Evolutionary conservation across 257 asterid genomes (phyloP), one percentile per base, ranked within the genome.

Genomic region (Gynochthodes officinalis): DNA sequence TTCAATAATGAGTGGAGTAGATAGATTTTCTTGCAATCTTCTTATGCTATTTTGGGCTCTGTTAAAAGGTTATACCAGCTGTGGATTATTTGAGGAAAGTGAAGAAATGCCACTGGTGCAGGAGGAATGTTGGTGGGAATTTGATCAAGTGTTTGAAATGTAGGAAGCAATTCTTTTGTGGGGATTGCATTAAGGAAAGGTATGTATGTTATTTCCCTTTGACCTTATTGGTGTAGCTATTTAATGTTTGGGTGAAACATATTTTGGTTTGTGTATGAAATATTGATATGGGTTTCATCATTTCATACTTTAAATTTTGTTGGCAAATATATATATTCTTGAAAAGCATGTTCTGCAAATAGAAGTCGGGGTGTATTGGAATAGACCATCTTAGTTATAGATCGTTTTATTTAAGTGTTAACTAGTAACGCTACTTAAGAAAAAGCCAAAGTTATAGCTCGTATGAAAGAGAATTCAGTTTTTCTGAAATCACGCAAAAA

Each of bases 81-180:
- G 91, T 78, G 52, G 83, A 80, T 77, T 81, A 72, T 69, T 70
- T 78, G 84, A 90, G 83, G 93, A 87, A 75, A 72, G 79, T 69
- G 87, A 86, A 75, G 91, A 89, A 86, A 76, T 95, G 98, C 69
- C 99, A 95, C 78, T 95, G 97, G 97, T 95, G 98, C 83, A 88
- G 88, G 79, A 88, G 80, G 69, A 84, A 80, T 64, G 80, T 76
- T 37, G 54, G 73, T 25, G 81, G 84, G 54, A 65, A 80, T 78
- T 80, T 92, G 79, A 86, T 86, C 79, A 92, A 82, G 86, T 92
- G 99, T 73, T 82, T 82, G 84, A 79, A 88, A 72, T 92, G 98
- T 84, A 86, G 82, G 77, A 92, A 87, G 44, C 96, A 86, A n/a
- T 87, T 78, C 86, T 95, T 90, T 76, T 92, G 99, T 74, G 53